A percentile compares a stretch with the other conserved stretches of the same genome.
phyloP scores from a whole-genome alignment of 139 green algal species.

The Coelastrella sp. region DNA sequence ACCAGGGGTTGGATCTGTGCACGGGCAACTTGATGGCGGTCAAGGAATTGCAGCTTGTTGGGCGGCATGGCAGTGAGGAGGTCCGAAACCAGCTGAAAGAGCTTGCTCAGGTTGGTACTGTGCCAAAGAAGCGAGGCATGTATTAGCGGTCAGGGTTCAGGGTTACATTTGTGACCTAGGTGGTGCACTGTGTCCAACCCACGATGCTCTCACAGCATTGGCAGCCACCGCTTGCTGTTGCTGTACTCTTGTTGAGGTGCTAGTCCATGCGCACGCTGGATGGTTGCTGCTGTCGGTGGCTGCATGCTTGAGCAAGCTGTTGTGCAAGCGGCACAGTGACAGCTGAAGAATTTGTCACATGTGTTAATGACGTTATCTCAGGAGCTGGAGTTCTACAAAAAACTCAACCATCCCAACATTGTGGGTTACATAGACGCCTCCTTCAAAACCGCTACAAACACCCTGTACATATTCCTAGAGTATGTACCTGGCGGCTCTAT shows the following conservation, averaged over 20 bases:
- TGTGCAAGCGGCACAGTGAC: no score
- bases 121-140: not conserved
- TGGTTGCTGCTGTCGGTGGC: not conserved
- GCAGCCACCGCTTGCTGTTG: not conserved
- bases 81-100: conserved; percentile 49
- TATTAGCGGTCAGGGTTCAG: no score
- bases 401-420: conserved; percentile 75
- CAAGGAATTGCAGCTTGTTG: conserved; percentile 77
- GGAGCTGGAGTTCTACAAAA: conserved; percentile 81
- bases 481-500: conserved; percentile 93
- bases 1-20: conserved; percentile 89
- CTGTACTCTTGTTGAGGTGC: not conserved
- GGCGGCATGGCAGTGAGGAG: conserved; percentile 7
- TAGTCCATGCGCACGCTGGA: not conserved
- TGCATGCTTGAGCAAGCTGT: not conserved
- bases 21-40: conserved; percentile 96
- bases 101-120: conserved; percentile 37
- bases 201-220: no score
- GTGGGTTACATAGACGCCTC: conserved; percentile 78
- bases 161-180: no score
- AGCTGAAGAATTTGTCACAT: no score
- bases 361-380: conserved; percentile 29
- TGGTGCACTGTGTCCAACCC: no score
- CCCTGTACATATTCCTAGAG: conserved; percentile 98
- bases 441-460: conserved; percentile 53